Conservation (phyloP, 106 monocot species). For the Hemerocallis citrina region DNA sequence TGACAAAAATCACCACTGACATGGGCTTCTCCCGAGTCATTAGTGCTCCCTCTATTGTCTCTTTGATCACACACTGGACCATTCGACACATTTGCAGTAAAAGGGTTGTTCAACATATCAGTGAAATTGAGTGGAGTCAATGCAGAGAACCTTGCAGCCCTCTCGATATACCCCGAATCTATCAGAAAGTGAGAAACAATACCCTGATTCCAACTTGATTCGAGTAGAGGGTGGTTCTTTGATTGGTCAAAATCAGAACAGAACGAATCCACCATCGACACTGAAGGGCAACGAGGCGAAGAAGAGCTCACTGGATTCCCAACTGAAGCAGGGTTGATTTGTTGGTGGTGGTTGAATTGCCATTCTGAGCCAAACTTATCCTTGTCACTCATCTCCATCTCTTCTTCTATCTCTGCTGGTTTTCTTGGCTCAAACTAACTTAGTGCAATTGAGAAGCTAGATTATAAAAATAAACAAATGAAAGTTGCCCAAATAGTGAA, state of each 20-base stretch:
- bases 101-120: constrained; percentile 6
- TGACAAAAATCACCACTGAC: not conserved
- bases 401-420: too few relatives aligned
- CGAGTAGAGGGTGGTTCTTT: constrained; percentile 3
- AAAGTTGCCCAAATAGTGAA: not conserved
- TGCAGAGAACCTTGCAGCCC: constrained; percentile 67
- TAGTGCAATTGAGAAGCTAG: too few relatives aligned
- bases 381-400: constrained; percentile 48
- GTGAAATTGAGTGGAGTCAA: constrained; percentile 17
- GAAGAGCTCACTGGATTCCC: not conserved
- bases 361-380: too few relatives aligned
- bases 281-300: constrained; percentile 14
- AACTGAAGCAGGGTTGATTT: not conserved
- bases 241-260: constrained; percentile 13
- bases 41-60: not conserved
- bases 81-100: not conserved
- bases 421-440: too few relatives aligned
- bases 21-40: not conserved
- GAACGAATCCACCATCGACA: constrained; percentile 33
- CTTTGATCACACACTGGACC: constrained; percentile 2
- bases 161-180: constrained; percentile 59
- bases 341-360: constrained; percentile 3
- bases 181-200: constrained; percentile 37
- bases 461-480: not conserved
- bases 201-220: constrained; percentile 27